Conservation (phyloP, 345 rosid genomes). For the Limnanthes douglasii region DNA sequence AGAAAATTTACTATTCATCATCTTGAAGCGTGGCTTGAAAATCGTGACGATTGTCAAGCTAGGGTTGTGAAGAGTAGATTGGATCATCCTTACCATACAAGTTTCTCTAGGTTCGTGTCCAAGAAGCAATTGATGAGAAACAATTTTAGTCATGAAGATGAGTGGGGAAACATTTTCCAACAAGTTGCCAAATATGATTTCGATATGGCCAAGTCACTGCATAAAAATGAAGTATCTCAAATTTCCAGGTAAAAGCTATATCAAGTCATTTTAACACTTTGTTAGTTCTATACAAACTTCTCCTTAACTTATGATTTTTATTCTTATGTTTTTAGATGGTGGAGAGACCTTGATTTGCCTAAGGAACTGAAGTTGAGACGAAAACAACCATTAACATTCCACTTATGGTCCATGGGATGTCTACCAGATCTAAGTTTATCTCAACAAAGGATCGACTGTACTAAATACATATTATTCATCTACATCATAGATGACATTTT, state of each 20-base stretch:
- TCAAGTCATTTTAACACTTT: not conserved
- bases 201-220: slow-evolving; percentile 12
- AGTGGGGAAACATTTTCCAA: slow-evolving; percentile 17
- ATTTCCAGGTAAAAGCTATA: slow-evolving; percentile 11
- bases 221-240: slow-evolving; percentile 18
- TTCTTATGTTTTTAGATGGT: slow-evolving; percentile 31
- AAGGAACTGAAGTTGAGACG: slow-evolving; percentile 31
- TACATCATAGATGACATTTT: slow-evolving; percentile 45
- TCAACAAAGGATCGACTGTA: slow-evolving; percentile 26
- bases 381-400: slow-evolving; percentile 41
- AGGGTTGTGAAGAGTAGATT: slow-evolving; percentile 10
- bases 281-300: not conserved
- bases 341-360: slow-evolving; percentile 30
- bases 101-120: slow-evolving; percentile 16
- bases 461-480: slow-evolving; percentile 38
- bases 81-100: slow-evolving; percentile 26
- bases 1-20: slow-evolving; percentile 9
- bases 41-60: slow-evolving; percentile 7
- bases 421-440: slow-evolving; percentile 32
- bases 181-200: slow-evolving; percentile 22
- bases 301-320: no score
- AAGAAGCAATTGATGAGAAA: slow-evolving; percentile 9
- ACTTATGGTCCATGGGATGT: slow-evolving; percentile 26
- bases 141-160: not conserved
- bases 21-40: slow-evolving; percentile 8